Conservation (phyloP, 2,329 filamentous ascomycete species). For the Sclerotinia trifoliorum region DNA sequence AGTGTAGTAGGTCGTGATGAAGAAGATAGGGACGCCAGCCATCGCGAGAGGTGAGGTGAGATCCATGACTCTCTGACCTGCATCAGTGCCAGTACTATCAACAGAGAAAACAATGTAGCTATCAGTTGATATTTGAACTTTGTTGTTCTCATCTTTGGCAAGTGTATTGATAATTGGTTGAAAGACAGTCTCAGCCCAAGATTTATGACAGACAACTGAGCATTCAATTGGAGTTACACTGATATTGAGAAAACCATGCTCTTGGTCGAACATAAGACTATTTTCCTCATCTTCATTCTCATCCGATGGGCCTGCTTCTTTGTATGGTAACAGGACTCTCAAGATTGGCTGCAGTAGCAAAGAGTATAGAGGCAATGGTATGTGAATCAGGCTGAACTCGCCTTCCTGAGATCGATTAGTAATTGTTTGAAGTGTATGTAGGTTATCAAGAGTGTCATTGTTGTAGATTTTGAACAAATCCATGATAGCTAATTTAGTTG, state of each 20-base stretch:
- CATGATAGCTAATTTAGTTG: background rate
- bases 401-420: constrained; percentile 64
- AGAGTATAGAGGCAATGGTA: constrained; percentile 75
- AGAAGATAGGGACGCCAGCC: constrained; percentile 94
- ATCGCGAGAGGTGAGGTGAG: constrained; percentile 86
- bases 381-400: constrained; percentile 83
- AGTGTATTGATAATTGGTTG: constrained; percentile 66
- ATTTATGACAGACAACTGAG: constrained; percentile 82
- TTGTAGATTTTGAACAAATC: background rate
- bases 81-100: constrained; percentile 84
- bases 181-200: constrained; percentile 73
- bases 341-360: constrained; percentile 83
- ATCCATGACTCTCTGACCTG: constrained; percentile 86
- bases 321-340: constrained; percentile 73
- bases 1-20: constrained; percentile 97
- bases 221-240: constrained; percentile 91
- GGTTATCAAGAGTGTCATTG: background rate
- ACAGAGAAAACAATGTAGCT: constrained; percentile 88
- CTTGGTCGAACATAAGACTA: constrained; percentile 51
- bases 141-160: constrained; percentile 50
- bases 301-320: constrained; percentile 36
- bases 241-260: constrained; percentile 86
- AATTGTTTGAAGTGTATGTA: constrained; percentile 2
- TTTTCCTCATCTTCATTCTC: constrained; percentile 42
- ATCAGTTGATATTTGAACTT: constrained; percentile 74